Percentiles rank a stretch among this genome's conserved stretches.
Evolutionary conservation across 73 alveolate species (phyloP).

Genomic region (Stentor roeselii): DNA sequence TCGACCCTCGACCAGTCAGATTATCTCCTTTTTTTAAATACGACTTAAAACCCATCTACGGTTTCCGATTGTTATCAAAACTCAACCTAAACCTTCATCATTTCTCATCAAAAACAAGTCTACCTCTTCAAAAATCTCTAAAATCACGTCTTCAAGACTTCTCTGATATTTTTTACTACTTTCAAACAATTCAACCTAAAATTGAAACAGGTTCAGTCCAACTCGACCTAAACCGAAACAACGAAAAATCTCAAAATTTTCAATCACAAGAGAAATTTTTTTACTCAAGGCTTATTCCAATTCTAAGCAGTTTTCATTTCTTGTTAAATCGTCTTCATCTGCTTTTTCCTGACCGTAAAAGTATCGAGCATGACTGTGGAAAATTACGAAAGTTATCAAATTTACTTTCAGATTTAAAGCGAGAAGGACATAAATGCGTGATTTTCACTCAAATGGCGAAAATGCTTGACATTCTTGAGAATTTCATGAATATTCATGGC

Average conservation of each 20-base stretch:
- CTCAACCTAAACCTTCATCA: too few species aligned
- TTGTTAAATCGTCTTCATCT: constrained; percentile 34
- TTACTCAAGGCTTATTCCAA: not conserved
- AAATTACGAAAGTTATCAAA: constrained; percentile 73
- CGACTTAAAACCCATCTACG: not conserved
- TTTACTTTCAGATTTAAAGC: not conserved
- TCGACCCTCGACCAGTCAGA: too few species aligned
- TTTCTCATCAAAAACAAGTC: too few species aligned
- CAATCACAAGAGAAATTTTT: not conserved
- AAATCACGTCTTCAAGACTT: not conserved
- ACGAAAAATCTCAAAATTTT: not conserved
- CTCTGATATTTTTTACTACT: not conserved
- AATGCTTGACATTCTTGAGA: constrained; percentile 97
- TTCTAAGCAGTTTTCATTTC: not conserved
- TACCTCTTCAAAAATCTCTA: not conserved
- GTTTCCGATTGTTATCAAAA: not conserved
- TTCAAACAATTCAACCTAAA: not conserved
- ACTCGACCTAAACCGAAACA: not conserved
- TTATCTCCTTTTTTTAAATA: too few species aligned
- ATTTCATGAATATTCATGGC: constrained; percentile 88
- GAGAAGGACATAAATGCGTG: constrained; percentile 25
- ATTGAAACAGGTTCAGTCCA: not conserved
- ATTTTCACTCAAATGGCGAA: constrained; percentile 94
- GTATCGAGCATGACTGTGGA: constrained; percentile 98
- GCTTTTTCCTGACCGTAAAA: constrained; percentile 93